Percentiles rank a stretch among this genome's conserved stretches.
Conservation (phyloP, 1,284 basidiomycete species). For the Leccinum proximum region DNA sequence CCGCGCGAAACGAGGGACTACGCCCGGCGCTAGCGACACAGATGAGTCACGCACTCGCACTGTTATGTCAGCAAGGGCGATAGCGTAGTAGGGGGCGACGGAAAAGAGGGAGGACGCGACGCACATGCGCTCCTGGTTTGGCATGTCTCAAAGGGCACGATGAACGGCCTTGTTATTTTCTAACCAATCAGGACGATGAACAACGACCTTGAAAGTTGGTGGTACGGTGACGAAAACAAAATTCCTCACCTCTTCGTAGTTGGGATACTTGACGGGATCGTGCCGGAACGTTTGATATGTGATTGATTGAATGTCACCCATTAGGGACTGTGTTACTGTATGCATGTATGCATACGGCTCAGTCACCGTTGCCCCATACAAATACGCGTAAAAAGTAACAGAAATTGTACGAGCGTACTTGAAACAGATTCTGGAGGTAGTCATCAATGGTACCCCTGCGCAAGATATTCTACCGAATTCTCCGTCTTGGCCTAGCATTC, state of each 20-base stretch:
- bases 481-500: constrained; percentile 58
- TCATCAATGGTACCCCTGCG: constrained; percentile 85
- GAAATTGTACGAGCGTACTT: constrained; percentile 42
- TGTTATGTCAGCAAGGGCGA: constrained; percentile 18
- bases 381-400: too few species aligned
- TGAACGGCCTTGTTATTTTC: constrained; percentile 64
- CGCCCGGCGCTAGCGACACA: constrained; percentile 95
- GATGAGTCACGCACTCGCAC: constrained; percentile 40
- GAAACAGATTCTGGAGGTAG: constrained; percentile 93
- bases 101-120: constrained; percentile 10
- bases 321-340: constrained; percentile 66
- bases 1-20: constrained; percentile 89
- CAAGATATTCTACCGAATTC: constrained; percentile 85
- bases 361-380: too few species aligned
- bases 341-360: not conserved
- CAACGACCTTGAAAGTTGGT: constrained; percentile 1
- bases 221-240: constrained; percentile 4
- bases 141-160: constrained; percentile 57
- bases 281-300: constrained; percentile 99
- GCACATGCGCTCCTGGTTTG: constrained; percentile 42
- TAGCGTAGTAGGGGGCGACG: too few species aligned
- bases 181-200: constrained; percentile 6
- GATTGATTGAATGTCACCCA: constrained; percentile 94
- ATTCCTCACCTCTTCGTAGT: constrained; percentile 84
- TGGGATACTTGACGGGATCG: constrained; percentile 94